Evolutionary conservation across 495 filamentous ascomycete species (phyloP).

Genomic region (Echria macrotheca): DNA sequence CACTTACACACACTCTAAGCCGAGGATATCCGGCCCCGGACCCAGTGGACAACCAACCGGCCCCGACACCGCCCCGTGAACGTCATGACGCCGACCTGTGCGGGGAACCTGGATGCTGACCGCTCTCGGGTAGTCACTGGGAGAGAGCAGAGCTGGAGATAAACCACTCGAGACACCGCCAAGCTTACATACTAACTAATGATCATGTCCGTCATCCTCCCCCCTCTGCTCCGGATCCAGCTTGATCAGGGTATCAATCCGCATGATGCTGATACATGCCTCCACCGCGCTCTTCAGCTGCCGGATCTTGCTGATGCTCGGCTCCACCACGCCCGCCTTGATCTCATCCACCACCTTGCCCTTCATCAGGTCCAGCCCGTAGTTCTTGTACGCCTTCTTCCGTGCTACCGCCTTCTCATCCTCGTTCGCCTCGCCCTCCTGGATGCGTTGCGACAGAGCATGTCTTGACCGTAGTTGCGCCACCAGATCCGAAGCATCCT

Average conservation of each 20-base stretch:
- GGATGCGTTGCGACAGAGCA: slow-evolving; percentile 84
- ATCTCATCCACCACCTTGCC: slow-evolving; percentile 90
- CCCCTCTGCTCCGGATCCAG: slow-evolving; percentile 83
- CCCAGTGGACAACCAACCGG: no score
- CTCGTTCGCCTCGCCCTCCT: slow-evolving; percentile 73
- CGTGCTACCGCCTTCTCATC: slow-evolving; percentile 83
- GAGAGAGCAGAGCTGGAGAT: no score
- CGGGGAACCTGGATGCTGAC: no score
- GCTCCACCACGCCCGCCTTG: slow-evolving; percentile 93
- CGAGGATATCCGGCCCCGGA: slow-evolving; percentile 21
- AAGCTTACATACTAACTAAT: no score
- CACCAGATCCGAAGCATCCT: slow-evolving; percentile 90
- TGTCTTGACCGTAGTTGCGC: slow-evolving; percentile 93
- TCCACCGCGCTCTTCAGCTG: slow-evolving; percentile 98
- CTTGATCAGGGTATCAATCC: slow-evolving; percentile 98
- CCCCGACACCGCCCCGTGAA: no score
- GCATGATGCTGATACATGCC: slow-evolving; percentile 98
- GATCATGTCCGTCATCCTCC: slow-evolving; percentile 72
- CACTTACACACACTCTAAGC: no score
- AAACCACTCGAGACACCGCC: neutral
- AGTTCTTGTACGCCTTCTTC: slow-evolving; percentile 97
- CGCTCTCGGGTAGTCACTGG: no score
- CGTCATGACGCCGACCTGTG: no score
- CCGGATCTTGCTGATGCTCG: slow-evolving; percentile 96
- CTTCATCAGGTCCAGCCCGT: slow-evolving; percentile 84